These are phyloP conservation scores for Daldinia loculata DNA, from an alignment of 495 filamentous ascomycete species.

Conservation along the genomic window DNA sequence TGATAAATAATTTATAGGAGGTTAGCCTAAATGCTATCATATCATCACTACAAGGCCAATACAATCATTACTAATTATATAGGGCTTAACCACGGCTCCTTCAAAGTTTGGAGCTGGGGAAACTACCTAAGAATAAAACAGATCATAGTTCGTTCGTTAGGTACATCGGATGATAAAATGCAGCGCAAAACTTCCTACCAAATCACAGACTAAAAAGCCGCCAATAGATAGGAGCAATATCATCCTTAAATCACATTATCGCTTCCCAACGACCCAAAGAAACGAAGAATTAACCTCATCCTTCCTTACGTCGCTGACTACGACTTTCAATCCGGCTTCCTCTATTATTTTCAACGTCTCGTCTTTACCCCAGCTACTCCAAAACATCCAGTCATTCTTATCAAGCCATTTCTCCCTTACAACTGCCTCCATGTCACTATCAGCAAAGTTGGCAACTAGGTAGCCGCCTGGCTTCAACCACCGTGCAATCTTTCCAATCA, in stretches of 20 bases:
- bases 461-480: constrained; percentile 44
- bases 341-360: neutral
- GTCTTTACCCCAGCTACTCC: neutral
- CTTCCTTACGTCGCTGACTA: neutral
- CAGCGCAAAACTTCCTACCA: too few relatives aligned
- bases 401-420: constrained; percentile 23
- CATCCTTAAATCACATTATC: neutral
- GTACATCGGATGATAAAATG: too few relatives aligned
- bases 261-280: neutral
- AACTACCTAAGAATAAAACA: too few relatives aligned
- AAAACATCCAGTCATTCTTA: neutral
- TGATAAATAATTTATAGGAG: too few relatives aligned
- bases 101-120: too few relatives aligned
- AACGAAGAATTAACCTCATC: neutral
- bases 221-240: neutral
- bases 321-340: neutral
- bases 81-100: too few relatives aligned
- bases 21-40: too few relatives aligned
- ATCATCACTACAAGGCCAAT: too few relatives aligned
- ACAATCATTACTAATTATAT: too few relatives aligned
- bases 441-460: constrained; percentile 45
- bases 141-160: too few relatives aligned
- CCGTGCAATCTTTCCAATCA: constrained; percentile 40
- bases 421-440: constrained; percentile 26
- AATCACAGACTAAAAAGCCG: too few relatives aligned